Conservation (phyloP, 1,284 basidiomycete genomes). For the Cystobasidiaceae sp. region DNA sequence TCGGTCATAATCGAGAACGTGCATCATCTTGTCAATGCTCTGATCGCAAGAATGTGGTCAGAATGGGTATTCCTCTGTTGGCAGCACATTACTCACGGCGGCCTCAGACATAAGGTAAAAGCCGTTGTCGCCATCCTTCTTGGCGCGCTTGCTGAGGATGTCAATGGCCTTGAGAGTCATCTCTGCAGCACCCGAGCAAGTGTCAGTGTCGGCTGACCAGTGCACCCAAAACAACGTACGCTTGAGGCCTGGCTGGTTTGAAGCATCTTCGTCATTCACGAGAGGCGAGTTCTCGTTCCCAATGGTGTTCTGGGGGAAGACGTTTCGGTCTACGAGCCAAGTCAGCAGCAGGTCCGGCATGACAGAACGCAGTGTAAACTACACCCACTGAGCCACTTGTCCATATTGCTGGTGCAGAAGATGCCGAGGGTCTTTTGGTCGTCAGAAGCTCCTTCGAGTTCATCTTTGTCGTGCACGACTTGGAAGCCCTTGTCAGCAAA, state of each 20-base stretch:
- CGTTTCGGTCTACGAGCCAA: constrained; percentile 48
- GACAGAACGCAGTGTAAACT: constrained; percentile 25
- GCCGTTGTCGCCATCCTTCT: constrained; percentile 43
- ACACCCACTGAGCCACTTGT: too few species aligned
- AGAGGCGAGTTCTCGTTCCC: constrained; percentile 38
- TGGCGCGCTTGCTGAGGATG: constrained; percentile 46
- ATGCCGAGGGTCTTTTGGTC: constrained; percentile 48
- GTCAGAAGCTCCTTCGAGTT: constrained; percentile 44
- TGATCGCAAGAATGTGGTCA: too few species aligned
- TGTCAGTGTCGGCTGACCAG: too few species aligned
- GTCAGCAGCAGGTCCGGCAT: too few species aligned
- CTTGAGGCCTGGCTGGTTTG: constrained; percentile 11
- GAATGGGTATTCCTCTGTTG: too few species aligned
- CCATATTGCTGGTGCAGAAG: constrained; percentile 48
- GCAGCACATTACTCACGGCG: too few species aligned
- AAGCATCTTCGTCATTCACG: constrained; percentile 42
- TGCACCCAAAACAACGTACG: too few species aligned
- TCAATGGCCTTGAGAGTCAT: constrained; percentile 35
- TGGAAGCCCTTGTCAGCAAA: constrained; percentile 48
- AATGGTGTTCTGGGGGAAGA: constrained; percentile 46
- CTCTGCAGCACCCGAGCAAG: not conserved
- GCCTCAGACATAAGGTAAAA: too few species aligned
- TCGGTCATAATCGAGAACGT: constrained; percentile 48
- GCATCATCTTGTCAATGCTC: constrained; percentile 39
- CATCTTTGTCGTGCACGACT: constrained; percentile 47